These are phyloP conservation scores for Westerdykella sp. DNA, from an alignment of 2,329 filamentous ascomycete genomes.

Conservation along the genomic window DNA sequence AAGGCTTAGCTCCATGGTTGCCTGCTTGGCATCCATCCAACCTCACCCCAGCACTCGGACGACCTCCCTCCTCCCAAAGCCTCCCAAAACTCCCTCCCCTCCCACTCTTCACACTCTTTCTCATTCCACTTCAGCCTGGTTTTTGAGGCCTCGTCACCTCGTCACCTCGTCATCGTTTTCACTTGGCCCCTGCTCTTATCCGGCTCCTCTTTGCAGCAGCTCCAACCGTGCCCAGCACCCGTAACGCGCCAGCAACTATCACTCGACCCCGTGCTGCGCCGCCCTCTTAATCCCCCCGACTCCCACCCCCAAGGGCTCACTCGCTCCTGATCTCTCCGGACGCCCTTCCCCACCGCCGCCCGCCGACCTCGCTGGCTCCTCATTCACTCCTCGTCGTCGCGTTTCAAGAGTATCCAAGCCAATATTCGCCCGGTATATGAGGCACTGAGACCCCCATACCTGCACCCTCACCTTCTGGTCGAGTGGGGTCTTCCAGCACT, in stretches of 20 bases:
- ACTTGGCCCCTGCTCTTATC: conserved; percentile 14
- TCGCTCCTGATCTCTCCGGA: conserved; percentile 11
- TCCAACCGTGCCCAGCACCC: conserved; percentile 10
- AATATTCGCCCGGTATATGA: conserved; percentile 15
- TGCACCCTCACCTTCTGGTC: background rate
- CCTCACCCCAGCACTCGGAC: conserved; percentile 10
- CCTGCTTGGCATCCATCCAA: conserved; percentile 11
- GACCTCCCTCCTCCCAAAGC: conserved; percentile 14
- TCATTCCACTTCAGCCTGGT: conserved; percentile 8
- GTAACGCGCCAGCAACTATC: conserved; percentile 20
- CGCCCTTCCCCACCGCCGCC: conserved; percentile 22
- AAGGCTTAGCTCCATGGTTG: conserved; percentile 22
- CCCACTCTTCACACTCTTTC: conserved; percentile 7
- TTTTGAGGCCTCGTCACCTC: conserved; percentile 28
- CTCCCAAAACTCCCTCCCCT: conserved; percentile 15
- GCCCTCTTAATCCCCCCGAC: conserved; percentile 25
- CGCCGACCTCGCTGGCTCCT: background rate
- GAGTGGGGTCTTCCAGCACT: conserved; percentile 3
- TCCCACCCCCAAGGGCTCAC: conserved; percentile 10
- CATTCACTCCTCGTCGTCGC: background rate
- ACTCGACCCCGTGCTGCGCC: conserved; percentile 26
- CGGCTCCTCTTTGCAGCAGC: background rate
- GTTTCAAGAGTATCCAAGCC: background rate
- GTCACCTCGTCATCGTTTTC: too few relatives aligned
- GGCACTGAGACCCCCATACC: conserved; percentile 17